Conservation (phyloP, 306 rosid genomes). For the Phaseolus lunatus region DNA sequence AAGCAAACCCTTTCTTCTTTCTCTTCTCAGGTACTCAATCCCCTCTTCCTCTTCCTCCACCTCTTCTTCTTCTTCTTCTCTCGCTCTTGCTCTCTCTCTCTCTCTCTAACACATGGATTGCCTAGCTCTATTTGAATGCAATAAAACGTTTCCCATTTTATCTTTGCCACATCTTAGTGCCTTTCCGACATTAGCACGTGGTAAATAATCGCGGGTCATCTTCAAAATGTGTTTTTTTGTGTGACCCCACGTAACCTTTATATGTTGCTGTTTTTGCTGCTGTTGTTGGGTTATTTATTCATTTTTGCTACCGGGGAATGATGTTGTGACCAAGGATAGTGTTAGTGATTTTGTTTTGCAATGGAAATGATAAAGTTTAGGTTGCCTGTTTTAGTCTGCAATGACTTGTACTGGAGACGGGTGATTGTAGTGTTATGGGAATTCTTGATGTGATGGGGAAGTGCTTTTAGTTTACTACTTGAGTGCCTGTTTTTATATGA, state of each 20-base stretch:
- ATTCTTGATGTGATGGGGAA: not conserved
- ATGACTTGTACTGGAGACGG: not conserved
- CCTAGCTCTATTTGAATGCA: slow-evolving; percentile 31
- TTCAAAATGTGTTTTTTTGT: slow-evolving; percentile 33
- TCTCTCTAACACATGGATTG: slow-evolving; percentile 13
- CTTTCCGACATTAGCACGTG: slow-evolving; percentile 28
- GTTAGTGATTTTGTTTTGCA: slow-evolving; percentile 12
- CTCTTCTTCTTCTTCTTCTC: not conserved
- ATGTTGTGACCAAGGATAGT: slow-evolving; percentile 32
- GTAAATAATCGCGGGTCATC: slow-evolving; percentile 39
- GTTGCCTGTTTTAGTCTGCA: slow-evolving; percentile 11
- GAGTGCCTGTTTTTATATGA: slow-evolving; percentile 9
- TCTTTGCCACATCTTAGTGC: not conserved
- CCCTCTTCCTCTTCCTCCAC: not conserved
- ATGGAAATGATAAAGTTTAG: not conserved
- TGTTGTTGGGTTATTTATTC: not conserved
- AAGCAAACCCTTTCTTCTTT: slow-evolving; percentile 28
- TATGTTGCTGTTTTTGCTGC: not conserved
- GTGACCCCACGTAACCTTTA: not conserved
- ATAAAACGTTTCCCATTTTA: not conserved
- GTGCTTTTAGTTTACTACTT: slow-evolving; percentile 18
- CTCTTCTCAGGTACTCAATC: slow-evolving; percentile 38
- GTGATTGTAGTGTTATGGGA: slow-evolving; percentile 26
- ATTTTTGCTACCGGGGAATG: slow-evolving; percentile 36
- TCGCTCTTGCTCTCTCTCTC: not conserved